A percentile compares a stretch with the other conserved stretches of the same genome.
Conservation (phyloP, 768 basidiomycete genomes). For the Vararia minispora region DNA sequence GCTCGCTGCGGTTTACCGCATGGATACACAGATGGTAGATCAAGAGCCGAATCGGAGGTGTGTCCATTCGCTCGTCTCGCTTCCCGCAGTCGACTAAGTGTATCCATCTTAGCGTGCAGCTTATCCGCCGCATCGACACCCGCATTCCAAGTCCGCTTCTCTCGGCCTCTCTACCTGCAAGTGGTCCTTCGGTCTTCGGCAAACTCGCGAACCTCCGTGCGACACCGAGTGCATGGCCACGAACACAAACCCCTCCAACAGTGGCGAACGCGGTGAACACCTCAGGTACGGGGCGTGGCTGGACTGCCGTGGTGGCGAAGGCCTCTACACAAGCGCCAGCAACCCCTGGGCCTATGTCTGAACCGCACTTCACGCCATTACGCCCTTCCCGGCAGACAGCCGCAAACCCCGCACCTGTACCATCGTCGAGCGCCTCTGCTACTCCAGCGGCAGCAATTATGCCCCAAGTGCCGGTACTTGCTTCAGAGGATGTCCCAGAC, state of each 20-base stretch:
- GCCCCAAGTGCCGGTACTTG: slow-evolving; percentile 1
- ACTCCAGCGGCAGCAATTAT: slow-evolving; percentile 5
- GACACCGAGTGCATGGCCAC: slow-evolving; percentile 9
- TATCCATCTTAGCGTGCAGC: slow-evolving; percentile 47
- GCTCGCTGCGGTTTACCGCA: slow-evolving; percentile 71
- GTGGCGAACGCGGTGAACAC: slow-evolving; percentile 10
- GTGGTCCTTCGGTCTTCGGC: slow-evolving; percentile 33
- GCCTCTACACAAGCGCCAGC: slow-evolving; percentile 6
- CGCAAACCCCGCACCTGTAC: no score
- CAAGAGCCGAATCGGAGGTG: slow-evolving; percentile 77
- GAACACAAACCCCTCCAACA: slow-evolving; percentile 18
- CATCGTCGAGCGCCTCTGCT: slow-evolving; percentile 6
- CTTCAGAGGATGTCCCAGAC: slow-evolving; percentile 29
- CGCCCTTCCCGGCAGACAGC: no score
- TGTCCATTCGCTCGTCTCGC: no score
- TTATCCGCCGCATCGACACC: slow-evolving; percentile 74
- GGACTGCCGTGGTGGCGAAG: slow-evolving; percentile 23
- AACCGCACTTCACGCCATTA: no score
- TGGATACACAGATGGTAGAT: slow-evolving; percentile 82
- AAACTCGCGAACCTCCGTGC: slow-evolving; percentile 48
- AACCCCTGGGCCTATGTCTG: no score
- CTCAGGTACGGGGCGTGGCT: slow-evolving; percentile 16
- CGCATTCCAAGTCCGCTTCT: slow-evolving; percentile 65
- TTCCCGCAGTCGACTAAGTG: not conserved
- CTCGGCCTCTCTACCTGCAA: slow-evolving; percentile 23